Evolutionary conservation across 2,329 filamentous ascomycete species (phyloP), one percentile per base, ranked within the genome.

Genomic region (Metarhizium anisopliae): DNA sequence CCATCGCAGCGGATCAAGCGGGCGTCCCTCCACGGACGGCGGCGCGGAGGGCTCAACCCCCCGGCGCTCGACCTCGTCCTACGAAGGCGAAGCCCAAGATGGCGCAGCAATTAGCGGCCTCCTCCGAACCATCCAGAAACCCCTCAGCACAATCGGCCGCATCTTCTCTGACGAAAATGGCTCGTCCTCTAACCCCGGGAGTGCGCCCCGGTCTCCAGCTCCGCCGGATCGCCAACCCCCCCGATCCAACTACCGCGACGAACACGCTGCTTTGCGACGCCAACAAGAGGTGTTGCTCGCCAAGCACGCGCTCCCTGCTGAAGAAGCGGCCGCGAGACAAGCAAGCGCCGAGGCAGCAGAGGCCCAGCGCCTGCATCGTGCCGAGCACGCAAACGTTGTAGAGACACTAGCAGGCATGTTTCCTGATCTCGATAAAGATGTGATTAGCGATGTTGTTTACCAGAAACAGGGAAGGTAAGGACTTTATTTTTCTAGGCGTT

Each of bases 371-470:
- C 83, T 97, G 58, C 85, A 94, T 62, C 79, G 85, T 40, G 86
- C 87, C 55, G 94, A 99, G 76, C 92, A 97, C 71, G 79, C 83
- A 54, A 93, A 91, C 63, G 85, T 99, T 7, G 93, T 97, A 2
- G 94, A 97, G 72, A 97, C 94, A 40, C 74, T 99, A 56, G 86
- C 90, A 51, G 88, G 90, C 63, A 99, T 99, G 94, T 99, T 99
- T 69, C 94, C 94, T 1, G 91, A 95, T 67, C 76, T 99, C 52
- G 94, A 99, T 70, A 84, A 85, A 65, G 95, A 99, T 51, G 82
- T 99, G 42, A 97, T 99, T 67, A 92, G 92, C 65, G 94, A 99
- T 73, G 94, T 99, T 45, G 94, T 99, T 30, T 85, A 93, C 69
- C 84, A 95, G 75, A 96, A 99, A 73, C 87, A 96, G 72, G 95